Base-by-base conservation (phyloP, 108 stramenopile genomes). In the Pseudonitzschia multiseries region DNA sequence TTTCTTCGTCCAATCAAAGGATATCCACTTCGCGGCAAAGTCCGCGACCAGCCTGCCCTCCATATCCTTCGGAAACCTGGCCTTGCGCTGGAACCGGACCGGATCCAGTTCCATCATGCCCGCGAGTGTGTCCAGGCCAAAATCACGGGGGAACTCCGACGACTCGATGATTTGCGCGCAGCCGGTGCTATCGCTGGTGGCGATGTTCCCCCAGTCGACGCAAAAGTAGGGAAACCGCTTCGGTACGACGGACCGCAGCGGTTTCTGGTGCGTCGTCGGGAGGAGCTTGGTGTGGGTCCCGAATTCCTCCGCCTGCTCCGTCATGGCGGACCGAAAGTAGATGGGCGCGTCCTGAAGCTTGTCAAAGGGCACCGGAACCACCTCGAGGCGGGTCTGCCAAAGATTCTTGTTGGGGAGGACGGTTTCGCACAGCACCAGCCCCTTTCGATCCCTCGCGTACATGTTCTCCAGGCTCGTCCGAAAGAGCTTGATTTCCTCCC, bases 31-130 rank as follows among this genome's bases (percentile, higher is more conserved):
- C 31, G 81, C 70, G 44, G 76, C 44, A 80, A 94, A 94, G 15
- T 73, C 68, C 29, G 82, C 65, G 29, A 91, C 81, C 43, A 63
- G 59, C 41, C 69, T 48, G 68, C 77, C 68, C 50, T 91, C 89
- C 10, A 77, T 60, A 36, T 81, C 86, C 20, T 65, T 50, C 13
- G 70, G 24, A 15, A 75, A 70, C n/a, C 57, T 64, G 60, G 52
- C 67, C 72, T 81, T 89, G 32, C 88, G 77, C n/a, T 81, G 78
- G 51, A 94, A 90, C 26, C 89, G 83, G 54, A 92, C 70, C 0
- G 87, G 87, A 74, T 92, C 91, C 56, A 84, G 64, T 12, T 82
- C 80, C 85, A 90, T 78, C 89, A 94, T 92, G 0, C 90, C 88
- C 14, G 86, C 87, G 20, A 92, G 66, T 13, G 87, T 89, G 75